These are phyloP conservation scores for Phytophthora palmivora DNA, from an alignment of 352 stramenopile species.

Conservation along the genomic window DNA sequence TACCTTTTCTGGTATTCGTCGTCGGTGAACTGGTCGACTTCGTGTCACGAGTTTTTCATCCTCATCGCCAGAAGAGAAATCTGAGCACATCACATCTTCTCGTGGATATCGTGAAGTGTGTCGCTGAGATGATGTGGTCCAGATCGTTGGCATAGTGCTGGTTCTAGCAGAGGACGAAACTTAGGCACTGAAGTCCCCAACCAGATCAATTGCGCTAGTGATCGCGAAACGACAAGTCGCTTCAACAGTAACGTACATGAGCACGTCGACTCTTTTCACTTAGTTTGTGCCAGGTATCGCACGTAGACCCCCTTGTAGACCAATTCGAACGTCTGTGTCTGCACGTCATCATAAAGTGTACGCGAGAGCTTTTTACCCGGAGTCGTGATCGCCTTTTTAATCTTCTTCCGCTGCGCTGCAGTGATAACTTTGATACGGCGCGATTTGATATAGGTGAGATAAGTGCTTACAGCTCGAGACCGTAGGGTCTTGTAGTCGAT, in stretches of 20 bases:
- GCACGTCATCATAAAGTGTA: conserved; percentile 62
- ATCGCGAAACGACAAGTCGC: conserved; percentile 33
- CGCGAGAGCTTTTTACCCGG: conserved; percentile 55
- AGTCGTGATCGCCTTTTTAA: conserved; percentile 74
- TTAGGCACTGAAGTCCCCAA: conserved; percentile 4
- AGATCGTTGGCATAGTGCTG: conserved; percentile 19
- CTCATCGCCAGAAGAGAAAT: conserved; percentile 19
- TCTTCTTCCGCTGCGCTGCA: conserved; percentile 66
- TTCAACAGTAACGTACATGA: conserved; percentile 32
- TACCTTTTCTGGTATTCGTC: conserved; percentile 5
- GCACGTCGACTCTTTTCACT: conserved; percentile 9
- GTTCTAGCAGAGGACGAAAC: background rate
- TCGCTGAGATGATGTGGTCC: conserved; percentile 1
- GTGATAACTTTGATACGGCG: conserved; percentile 68
- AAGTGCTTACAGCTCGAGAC: conserved; percentile 51
- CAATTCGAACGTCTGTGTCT: conserved; percentile 63
- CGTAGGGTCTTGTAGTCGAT: conserved; percentile 50
- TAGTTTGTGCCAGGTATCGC: conserved; percentile 40
- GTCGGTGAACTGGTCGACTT: conserved; percentile 4
- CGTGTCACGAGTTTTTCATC: background rate
- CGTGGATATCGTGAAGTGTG: background rate
- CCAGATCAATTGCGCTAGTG: background rate
- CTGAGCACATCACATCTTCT: conserved; percentile 1
- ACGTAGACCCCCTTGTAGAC: conserved; percentile 63
- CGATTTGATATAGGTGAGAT: conserved; percentile 69